A percentile compares a stretch with the other conserved stretches of the same genome.
These are phyloP conservation scores for Paxillus ammoniavirescens DNA, from an alignment of 768 basidiomycete genomes.

Conservation along the genomic window DNA sequence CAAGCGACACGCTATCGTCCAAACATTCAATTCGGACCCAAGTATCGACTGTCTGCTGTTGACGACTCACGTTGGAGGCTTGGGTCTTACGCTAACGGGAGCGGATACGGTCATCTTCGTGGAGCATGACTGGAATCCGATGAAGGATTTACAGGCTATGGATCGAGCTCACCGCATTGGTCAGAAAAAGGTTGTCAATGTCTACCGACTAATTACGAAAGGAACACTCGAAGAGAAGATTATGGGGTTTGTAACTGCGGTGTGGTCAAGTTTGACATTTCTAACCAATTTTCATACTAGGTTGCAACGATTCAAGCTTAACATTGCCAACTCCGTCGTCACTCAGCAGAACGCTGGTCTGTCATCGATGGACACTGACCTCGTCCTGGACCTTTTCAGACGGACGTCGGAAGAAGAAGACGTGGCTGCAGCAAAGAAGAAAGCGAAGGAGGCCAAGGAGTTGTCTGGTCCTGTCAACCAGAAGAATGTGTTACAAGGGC, in stretches of 20 bases:
- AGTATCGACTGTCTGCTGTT: slow-evolving; percentile 95
- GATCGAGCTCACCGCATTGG: slow-evolving; percentile 97
- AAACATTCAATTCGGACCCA: slow-evolving; percentile 97
- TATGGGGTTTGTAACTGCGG: slow-evolving; percentile 76
- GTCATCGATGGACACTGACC: slow-evolving; percentile 94
- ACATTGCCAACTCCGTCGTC: slow-evolving; percentile 94
- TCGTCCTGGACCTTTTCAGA: slow-evolving; percentile 91
- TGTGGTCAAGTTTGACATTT: not conserved
- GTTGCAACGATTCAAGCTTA: slow-evolving; percentile 97
- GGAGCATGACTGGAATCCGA: slow-evolving; percentile 99
- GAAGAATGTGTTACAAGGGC: slow-evolving; percentile 83
- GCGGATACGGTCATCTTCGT: slow-evolving; percentile 99
- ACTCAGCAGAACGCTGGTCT: slow-evolving; percentile 96
- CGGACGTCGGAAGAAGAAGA: slow-evolving; percentile 78
- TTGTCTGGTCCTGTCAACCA: slow-evolving; percentile 60
- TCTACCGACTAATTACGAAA: slow-evolving; percentile 95
- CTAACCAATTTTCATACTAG: slow-evolving; percentile 39
- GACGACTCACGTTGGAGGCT: slow-evolving; percentile 95
- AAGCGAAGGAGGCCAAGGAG: slow-evolving; percentile 52
- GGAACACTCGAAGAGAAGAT: slow-evolving; percentile 99
- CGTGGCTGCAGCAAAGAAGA: slow-evolving; percentile 51
- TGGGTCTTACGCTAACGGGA: slow-evolving; percentile 94
- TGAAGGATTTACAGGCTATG: slow-evolving; percentile 99
- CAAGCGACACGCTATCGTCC: slow-evolving; percentile 95
- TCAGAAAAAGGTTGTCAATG: slow-evolving; percentile 98